Percentiles rank a stretch among this genome's conserved stretches.
Conservation (phyloP, 306 rosid genomes). For the Prunus mongolica region DNA sequence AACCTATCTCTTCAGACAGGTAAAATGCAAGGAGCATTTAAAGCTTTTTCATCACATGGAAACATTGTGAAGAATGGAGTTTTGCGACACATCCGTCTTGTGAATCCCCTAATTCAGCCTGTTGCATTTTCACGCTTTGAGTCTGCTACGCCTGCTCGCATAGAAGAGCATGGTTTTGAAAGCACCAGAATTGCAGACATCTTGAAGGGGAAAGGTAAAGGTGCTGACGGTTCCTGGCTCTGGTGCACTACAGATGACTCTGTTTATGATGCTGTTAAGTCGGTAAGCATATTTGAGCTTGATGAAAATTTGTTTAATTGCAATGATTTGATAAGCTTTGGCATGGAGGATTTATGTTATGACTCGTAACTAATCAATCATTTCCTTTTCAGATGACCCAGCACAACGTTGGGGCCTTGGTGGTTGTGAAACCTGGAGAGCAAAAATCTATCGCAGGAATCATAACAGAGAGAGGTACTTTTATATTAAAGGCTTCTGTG, state of each 20-base stretch:
- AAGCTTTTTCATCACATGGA: constrained; percentile 57
- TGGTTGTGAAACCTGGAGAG: constrained; percentile 85
- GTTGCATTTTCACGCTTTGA: constrained; percentile 53
- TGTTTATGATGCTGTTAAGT: constrained; percentile 95
- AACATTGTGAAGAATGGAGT: constrained; percentile 64
- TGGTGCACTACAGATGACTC: constrained; percentile 94
- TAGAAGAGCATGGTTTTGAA: constrained; percentile 98
- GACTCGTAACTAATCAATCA: neutral
- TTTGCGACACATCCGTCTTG: constrained; percentile 68
- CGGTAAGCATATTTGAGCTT: constrained; percentile 53
- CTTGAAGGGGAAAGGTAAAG: constrained; percentile 70
- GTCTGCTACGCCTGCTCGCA: constrained; percentile 51
- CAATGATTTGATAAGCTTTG: constrained; percentile 5
- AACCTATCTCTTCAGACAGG: constrained; percentile 27
- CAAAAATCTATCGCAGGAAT: constrained; percentile 79
- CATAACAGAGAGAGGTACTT: constrained; percentile 89
- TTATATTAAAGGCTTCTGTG: neutral
- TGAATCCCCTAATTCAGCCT: constrained; percentile 74
- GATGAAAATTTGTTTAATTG: neutral
- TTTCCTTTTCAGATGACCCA: constrained; percentile 79
- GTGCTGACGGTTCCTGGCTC: constrained; percentile 99
- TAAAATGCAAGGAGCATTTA: constrained; percentile 80
- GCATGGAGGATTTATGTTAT: constrained; percentile 6
- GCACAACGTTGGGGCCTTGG: constrained; percentile 95
- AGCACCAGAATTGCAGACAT: constrained; percentile 84